phyloP scores from a whole-genome alignment of 2,329 filamentous ascomycete genomes.

The Fonsecaea pedrosoi region DNA sequence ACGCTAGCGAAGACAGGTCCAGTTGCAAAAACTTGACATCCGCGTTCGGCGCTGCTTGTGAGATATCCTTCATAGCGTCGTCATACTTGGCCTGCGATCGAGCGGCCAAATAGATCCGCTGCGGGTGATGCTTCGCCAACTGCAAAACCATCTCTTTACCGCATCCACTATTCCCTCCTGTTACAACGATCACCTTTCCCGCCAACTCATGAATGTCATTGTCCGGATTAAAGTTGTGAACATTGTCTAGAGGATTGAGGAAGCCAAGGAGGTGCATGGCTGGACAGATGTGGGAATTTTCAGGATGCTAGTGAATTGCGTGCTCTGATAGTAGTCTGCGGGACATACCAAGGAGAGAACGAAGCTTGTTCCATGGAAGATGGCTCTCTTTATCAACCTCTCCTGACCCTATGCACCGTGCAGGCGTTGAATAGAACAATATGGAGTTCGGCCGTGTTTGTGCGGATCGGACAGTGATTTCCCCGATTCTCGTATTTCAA shows the following conservation, averaged over 20 bases:
- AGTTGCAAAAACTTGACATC: constrained; percentile 48
- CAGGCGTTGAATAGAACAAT: background rate
- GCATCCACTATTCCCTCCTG: constrained; percentile 58
- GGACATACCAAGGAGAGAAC: background rate
- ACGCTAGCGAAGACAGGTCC: constrained; percentile 42
- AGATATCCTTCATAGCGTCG: constrained; percentile 48
- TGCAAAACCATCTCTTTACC: constrained; percentile 56
- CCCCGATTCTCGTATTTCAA: constrained; percentile 3
- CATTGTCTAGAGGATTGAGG: constrained; percentile 24
- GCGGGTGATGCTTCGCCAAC: constrained; percentile 59
- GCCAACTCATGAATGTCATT: constrained; percentile 55
- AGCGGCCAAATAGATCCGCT: constrained; percentile 62
- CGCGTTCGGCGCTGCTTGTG: constrained; percentile 38
- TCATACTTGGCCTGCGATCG: constrained; percentile 48
- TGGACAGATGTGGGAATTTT: background rate
- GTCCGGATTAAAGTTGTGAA: constrained; percentile 48
- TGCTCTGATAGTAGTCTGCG: background rate
- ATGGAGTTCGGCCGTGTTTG: constrained; percentile 17
- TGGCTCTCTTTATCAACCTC: background rate
- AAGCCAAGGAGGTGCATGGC: constrained; percentile 21
- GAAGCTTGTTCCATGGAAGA: background rate
- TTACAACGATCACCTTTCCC: constrained; percentile 60
- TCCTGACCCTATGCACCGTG: background rate
- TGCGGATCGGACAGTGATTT: constrained; percentile 11
- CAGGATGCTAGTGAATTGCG: background rate